These are phyloP conservation scores for Otatea glauca DNA, from an alignment of 176 grass and related monocot species.

Conservation along the genomic window DNA sequence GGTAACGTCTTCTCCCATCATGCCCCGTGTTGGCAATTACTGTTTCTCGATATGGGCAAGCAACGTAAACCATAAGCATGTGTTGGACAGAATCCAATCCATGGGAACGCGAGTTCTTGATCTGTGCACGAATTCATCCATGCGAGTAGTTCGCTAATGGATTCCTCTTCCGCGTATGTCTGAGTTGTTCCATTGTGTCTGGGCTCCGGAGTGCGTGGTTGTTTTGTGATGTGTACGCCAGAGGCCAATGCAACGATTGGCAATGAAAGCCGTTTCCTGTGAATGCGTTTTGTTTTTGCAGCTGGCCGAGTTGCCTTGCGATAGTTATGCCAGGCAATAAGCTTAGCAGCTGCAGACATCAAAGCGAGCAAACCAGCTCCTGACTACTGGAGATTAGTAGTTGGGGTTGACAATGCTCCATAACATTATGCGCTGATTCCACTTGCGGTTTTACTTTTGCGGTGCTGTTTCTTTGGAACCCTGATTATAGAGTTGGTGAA, in stretches of 20 bases:
- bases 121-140: too few relatives aligned
- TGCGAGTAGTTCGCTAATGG: too few relatives aligned
- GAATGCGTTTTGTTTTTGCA: not conserved
- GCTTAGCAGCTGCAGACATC: conserved; percentile 45
- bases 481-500: not conserved
- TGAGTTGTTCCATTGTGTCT: too few relatives aligned
- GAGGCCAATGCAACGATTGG: not conserved
- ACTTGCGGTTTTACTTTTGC: not conserved
- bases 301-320: conserved; percentile 44
- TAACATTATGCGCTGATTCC: not conserved
- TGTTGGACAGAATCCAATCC: too few relatives aligned
- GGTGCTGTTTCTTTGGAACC: not conserved
- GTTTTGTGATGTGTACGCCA: not conserved
- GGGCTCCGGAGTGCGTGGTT: not conserved
- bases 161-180: too few relatives aligned
- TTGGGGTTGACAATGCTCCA: conserved; percentile 32
- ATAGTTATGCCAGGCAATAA: conserved; percentile 28
- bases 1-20: not conserved
- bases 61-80: too few relatives aligned
- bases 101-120: too few relatives aligned
- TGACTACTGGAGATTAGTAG: conserved; percentile 26
- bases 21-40: not conserved
- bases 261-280: not conserved
- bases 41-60: too few relatives aligned
- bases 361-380: conserved; percentile 20